Evolutionary conservation across 306 rosid species (phyloP).

Genomic region (Mimosa bimucronata): DNA sequence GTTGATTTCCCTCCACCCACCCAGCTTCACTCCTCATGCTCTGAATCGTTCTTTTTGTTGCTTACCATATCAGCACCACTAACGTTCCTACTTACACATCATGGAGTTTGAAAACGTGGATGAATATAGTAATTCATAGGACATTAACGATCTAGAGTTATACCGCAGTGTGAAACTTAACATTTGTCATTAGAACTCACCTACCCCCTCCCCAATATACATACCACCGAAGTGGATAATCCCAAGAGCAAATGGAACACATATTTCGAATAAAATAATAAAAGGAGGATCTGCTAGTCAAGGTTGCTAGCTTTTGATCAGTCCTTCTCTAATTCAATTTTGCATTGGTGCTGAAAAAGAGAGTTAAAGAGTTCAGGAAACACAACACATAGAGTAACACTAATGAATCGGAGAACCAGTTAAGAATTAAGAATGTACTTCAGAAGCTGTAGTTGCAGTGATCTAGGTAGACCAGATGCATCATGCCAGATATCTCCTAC

Average conservation of each 20-base stretch:
- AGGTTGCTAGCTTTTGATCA: constrained; percentile 45
- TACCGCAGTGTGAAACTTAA: too few relatives aligned
- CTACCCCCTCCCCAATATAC: too few relatives aligned
- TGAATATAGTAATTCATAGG: not conserved
- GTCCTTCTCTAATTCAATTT: constrained; percentile 40
- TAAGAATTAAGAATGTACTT: constrained; percentile 44
- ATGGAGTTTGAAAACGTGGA: not conserved
- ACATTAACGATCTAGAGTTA: too few relatives aligned
- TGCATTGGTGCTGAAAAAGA: constrained; percentile 56
- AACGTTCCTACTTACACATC: constrained; percentile 22
- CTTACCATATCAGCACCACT: constrained; percentile 9
- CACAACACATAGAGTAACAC: constrained; percentile 44
- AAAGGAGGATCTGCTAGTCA: not conserved
- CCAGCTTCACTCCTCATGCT: not conserved
- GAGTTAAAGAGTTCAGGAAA: constrained; percentile 41
- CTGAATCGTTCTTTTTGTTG: constrained; percentile 34
- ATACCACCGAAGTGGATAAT: constrained; percentile 17
- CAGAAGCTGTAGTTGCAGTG: constrained; percentile 24
- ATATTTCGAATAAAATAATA: constrained; percentile 20
- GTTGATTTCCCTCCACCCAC: constrained; percentile 31
- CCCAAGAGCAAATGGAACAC: not conserved
- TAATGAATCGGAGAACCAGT: constrained; percentile 47
- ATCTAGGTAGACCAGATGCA: constrained; percentile 43
- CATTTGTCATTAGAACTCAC: not conserved
- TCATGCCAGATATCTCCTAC: constrained; percentile 39